Conservation (phyloP, 148 eudicot genomes). For the Simmondsia chinensis region DNA sequence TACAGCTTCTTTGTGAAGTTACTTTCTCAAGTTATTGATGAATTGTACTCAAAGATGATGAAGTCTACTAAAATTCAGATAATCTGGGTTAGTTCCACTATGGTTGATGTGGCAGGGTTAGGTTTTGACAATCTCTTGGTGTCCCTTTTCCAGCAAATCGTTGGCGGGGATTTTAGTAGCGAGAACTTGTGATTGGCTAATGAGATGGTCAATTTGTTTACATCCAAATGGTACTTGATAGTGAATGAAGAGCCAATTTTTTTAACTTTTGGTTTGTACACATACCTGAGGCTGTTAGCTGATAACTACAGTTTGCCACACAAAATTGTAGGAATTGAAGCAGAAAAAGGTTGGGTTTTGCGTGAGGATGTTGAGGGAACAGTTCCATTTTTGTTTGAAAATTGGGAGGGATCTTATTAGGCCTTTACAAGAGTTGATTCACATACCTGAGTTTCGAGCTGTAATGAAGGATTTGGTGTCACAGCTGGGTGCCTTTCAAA, state of each 20-base stretch:
- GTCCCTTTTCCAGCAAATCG: slow-evolving; percentile 75
- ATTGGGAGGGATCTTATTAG: slow-evolving; percentile 88
- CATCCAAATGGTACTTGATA: slow-evolving; percentile 57
- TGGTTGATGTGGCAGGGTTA: slow-evolving; percentile 54
- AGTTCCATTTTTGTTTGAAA: slow-evolving; percentile 56
- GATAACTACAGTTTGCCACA: slow-evolving; percentile 48
- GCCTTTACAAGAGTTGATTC: slow-evolving; percentile 79
- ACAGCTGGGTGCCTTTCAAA: slow-evolving; percentile 41
- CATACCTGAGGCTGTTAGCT: slow-evolving; percentile 60
- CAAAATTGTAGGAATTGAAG: slow-evolving; percentile 33
- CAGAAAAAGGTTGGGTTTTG: slow-evolving; percentile 64
- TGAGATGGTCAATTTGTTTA: slow-evolving; percentile 42
- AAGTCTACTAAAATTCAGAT: slow-evolving; percentile 45
- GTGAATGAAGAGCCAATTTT: slow-evolving; percentile 55
- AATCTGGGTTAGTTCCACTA: slow-evolving; percentile 52
- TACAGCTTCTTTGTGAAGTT: slow-evolving; percentile 40
- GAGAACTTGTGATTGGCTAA: slow-evolving; percentile 73
- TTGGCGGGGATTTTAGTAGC: slow-evolving; percentile 64
- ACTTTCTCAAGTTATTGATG: slow-evolving; percentile 46
- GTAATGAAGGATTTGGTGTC: slow-evolving; percentile 67
- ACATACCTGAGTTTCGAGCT: slow-evolving; percentile 57
- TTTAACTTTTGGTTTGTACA: slow-evolving; percentile 58
- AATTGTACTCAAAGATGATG: slow-evolving; percentile 47
- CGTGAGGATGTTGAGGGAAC: slow-evolving; percentile 59
- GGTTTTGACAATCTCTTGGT: slow-evolving; percentile 56